phyloP scores from a whole-genome alignment of 257 asterid genomes.

The Ajuga chamaepitys region DNA sequence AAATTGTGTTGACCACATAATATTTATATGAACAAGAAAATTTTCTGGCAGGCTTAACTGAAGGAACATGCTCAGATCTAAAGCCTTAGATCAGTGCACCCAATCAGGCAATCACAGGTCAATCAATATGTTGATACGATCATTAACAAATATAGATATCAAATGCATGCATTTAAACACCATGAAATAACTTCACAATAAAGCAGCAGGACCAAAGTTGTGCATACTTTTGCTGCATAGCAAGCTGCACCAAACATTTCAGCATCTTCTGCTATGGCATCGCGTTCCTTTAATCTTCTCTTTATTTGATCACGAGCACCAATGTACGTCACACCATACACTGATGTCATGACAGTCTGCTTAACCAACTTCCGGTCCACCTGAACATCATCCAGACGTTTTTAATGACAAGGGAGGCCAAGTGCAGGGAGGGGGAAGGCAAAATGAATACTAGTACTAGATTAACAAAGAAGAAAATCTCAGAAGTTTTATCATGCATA shows the following conservation, averaged over 20 bases:
- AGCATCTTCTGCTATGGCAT: slow-evolving; percentile 51
- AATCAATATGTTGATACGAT: neutral
- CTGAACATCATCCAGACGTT: slow-evolving; percentile 32
- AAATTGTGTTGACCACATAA: neutral
- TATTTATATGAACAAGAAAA: neutral
- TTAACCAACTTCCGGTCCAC: slow-evolving; percentile 96
- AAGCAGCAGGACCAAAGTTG: slow-evolving; percentile 6
- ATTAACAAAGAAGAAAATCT: neutral
- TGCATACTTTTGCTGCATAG: slow-evolving; percentile 91
- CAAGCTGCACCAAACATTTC: slow-evolving; percentile 79
- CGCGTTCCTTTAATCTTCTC: slow-evolving; percentile 86
- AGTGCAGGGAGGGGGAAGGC: neutral
- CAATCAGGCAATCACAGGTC: neutral
- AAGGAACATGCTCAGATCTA: neutral
- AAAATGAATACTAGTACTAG: neutral
- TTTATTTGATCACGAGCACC: slow-evolving; percentile 98
- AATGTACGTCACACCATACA: slow-evolving; percentile 93
- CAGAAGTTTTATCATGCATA: neutral
- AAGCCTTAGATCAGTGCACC: neutral
- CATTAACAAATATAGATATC: neutral
- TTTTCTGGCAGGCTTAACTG: neutral
- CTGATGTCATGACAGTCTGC: slow-evolving; percentile 99
- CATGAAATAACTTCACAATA: neutral
- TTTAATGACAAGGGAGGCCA: neutral
- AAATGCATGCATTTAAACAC: neutral